Base-by-base conservation (phyloP, 331 rosid genomes). In the Rhamnella rubrinervis region DNA sequence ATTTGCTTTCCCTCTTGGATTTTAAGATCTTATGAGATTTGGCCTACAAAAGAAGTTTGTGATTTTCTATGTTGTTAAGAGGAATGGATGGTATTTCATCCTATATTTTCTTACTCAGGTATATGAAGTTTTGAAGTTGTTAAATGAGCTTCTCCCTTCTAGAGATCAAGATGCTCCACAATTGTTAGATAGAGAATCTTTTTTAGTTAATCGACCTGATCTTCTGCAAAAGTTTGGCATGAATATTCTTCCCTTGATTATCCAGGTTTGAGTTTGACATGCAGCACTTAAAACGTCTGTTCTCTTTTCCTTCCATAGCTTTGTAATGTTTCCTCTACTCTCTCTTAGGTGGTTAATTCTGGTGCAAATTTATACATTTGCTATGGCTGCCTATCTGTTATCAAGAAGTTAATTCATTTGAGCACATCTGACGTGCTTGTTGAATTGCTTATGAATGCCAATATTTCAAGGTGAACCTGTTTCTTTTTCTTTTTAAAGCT, bases 291-390 rank as follows among this genome's bases (percentile, higher is more conserved):
- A 31, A 38, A 57, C n/a, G 21, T 39, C 46, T 26, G 41, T 69
- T 58, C 31, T 23, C 65, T 68, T 38, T 35, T 58, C 53, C 53
- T 51, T 31, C 23, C 66, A 49, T 73, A 62, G 59, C 69, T 26
- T 68, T 75, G 41, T 61, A 71, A 78, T 67, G 56, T 69, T 52
- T 55, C 23, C 68, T 78, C 73, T 68, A 38, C 55, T 61, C 65
- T 56, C 57, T 10, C 18, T 25, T 87, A 95, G 99, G 96, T 89
- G 71, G 91, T 89, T 60, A 89, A 90, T 84, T 95, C 97, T 73
- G 99, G 99, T 76, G 95, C 96, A 55, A 95, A 89, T 77, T 73
- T 85, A 78, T 83, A 82, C 79, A 89, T 87, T 77, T 95, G 96
- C 84, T 83, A 86, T 19, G 96, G 96, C 72, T 89, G 97, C 86